phyloP scores from a whole-genome alignment of 768 basidiomycete genomes.

The Leccinum ochraceum region DNA sequence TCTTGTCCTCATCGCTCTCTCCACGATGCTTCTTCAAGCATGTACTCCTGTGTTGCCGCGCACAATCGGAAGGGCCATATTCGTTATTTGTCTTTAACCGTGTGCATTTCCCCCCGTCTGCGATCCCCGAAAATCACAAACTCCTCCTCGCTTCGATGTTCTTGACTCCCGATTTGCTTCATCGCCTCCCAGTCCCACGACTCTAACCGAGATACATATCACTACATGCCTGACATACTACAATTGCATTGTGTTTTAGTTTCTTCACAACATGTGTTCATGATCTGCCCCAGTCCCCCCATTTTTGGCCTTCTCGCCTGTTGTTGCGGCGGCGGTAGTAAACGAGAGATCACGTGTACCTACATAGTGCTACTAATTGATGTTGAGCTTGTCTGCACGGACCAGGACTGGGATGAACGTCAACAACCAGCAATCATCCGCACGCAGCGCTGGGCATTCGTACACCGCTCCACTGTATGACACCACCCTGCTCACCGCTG shows the following conservation, averaged over 20 bases:
- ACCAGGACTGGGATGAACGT: conserved; percentile 9
- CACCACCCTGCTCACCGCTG: conserved; percentile 26
- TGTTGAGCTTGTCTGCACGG: neutral
- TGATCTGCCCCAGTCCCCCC: conserved; percentile 13
- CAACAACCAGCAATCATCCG: conserved; percentile 12
- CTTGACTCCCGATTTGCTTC: conserved; percentile 30
- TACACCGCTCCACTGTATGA: conserved; percentile 21
- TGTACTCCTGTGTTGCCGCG: conserved; percentile 14
- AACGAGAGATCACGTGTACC: conserved; percentile 23
- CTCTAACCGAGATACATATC: conserved; percentile 28
- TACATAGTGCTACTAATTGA: neutral
- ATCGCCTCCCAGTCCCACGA: conserved; percentile 13
- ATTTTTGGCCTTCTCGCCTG: conserved; percentile 2
- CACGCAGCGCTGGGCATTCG: conserved; percentile 2
- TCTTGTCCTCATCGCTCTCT: conserved; percentile 30
- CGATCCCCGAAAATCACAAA: conserved; percentile 25
- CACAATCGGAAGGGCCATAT: conserved; percentile 20
- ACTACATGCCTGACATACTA: conserved; percentile 34
- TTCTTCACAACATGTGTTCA: conserved; percentile 24
- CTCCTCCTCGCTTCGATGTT: conserved; percentile 24
- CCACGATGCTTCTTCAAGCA: conserved; percentile 11
- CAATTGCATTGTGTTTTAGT: conserved; percentile 35
- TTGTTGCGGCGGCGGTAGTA: conserved; percentile 2
- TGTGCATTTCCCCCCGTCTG: conserved; percentile 23
- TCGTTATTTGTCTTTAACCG: conserved; percentile 25